Evolutionary conservation across 768 basidiomycete genomes (phyloP).

Genomic region (Dentipellis fragilis): DNA sequence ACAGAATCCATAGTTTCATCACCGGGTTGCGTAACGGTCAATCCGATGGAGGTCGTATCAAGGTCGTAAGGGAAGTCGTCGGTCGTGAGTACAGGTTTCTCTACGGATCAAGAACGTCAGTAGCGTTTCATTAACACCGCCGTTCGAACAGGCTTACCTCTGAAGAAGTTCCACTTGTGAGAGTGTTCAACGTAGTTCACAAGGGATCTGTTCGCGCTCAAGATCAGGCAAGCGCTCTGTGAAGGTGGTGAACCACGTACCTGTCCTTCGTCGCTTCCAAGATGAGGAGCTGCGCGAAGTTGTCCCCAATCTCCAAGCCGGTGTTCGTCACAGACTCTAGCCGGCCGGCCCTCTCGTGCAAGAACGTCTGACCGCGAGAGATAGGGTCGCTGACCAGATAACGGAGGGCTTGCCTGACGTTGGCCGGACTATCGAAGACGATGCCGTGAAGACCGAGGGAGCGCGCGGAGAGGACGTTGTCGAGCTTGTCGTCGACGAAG

Average conservation of each 20-base stretch:
- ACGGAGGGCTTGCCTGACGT: constrained; percentile 35
- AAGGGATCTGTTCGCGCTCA: constrained; percentile 24
- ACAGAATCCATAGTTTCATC: constrained; percentile 28
- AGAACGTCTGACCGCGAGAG: constrained; percentile 30
- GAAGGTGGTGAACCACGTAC: constrained; percentile 18
- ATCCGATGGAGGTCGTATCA: constrained; percentile 47
- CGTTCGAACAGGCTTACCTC: constrained; percentile 24
- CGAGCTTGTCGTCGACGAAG: constrained; percentile 52
- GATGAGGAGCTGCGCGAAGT: constrained; percentile 51
- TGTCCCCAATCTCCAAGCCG: constrained; percentile 34
- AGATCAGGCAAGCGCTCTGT: neutral
- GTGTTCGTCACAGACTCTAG: constrained; percentile 35
- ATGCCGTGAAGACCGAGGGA: constrained; percentile 48
- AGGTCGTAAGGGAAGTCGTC: constrained; percentile 43
- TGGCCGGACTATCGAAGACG: constrained; percentile 32
- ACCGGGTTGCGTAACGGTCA: constrained; percentile 29
- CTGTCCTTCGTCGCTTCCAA: constrained; percentile 38
- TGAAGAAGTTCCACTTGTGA: constrained; percentile 47
- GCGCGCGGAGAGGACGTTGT: constrained; percentile 48
- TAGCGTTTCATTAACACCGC: constrained; percentile 27
- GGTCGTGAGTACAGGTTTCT: constrained; percentile 28
- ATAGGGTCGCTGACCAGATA: constrained; percentile 40
- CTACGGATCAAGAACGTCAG: constrained; percentile 9
- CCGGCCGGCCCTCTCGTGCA: constrained; percentile 28
- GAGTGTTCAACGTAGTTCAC: constrained; percentile 29